A percentile compares a stretch with the other conserved stretches of the same genome.
Evolutionary conservation across 495 filamentous ascomycete genomes (phyloP).

Genomic region (Aspergillus nanangensis): DNA sequence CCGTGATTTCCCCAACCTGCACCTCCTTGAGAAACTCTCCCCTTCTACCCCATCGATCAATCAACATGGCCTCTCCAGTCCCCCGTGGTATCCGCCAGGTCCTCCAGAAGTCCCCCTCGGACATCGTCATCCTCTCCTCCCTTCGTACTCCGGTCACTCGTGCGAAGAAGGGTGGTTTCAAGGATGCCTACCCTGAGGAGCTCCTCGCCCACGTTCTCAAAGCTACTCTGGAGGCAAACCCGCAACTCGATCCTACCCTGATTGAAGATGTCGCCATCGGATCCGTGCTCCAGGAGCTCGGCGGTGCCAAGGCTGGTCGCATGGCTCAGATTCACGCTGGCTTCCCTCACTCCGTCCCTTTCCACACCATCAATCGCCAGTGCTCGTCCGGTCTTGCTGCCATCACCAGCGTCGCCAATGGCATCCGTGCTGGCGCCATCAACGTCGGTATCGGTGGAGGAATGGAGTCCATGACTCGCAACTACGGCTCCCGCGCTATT

Average conservation of each 20-base stretch:
- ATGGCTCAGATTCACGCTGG: slow-evolving; percentile 85
- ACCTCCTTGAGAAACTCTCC: not conserved
- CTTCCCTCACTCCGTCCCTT: slow-evolving; percentile 65
- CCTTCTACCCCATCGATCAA: not conserved
- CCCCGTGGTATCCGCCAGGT: slow-evolving; percentile 69
- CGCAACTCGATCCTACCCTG: slow-evolving; percentile 63
- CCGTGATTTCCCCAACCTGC: not conserved
- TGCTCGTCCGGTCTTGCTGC: slow-evolving; percentile 74
- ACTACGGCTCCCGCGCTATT: slow-evolving; percentile 79
- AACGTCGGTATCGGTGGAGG: slow-evolving; percentile 81
- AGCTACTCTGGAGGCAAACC: slow-evolving; percentile 72
- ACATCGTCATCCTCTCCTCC: slow-evolving; percentile 84
- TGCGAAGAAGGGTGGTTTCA: slow-evolving; percentile 76
- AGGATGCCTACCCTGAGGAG: slow-evolving; percentile 87
- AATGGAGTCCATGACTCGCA: slow-evolving; percentile 91
- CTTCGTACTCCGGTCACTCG: slow-evolving; percentile 82
- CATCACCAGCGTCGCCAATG: slow-evolving; percentile 65
- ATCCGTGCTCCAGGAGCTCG: slow-evolving; percentile 85
- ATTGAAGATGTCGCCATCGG: slow-evolving; percentile 84
- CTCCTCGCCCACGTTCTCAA: slow-evolving; percentile 76
- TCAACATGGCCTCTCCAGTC: slow-evolving; percentile 50
- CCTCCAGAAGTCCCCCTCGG: slow-evolving; percentile 72
- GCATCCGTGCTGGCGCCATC: slow-evolving; percentile 67
- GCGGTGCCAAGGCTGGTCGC: slow-evolving; percentile 83
- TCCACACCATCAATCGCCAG: slow-evolving; percentile 84